Base-by-base conservation (phyloP, 2,329 filamentous ascomycete genomes). In the Apiospora hydei region DNA sequence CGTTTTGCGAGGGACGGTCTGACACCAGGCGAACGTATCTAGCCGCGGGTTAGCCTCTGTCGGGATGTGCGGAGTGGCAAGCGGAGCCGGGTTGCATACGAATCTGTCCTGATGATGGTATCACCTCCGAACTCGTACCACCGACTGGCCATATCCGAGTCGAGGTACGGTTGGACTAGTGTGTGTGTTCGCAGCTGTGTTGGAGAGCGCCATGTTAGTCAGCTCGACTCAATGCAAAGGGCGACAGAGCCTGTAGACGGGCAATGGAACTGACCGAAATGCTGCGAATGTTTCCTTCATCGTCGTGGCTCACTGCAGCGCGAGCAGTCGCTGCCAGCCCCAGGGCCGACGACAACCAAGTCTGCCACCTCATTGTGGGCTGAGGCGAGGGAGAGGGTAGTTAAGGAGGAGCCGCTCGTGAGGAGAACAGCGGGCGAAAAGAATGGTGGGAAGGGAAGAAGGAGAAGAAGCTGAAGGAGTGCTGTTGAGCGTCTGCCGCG, bases 81-180 rank as follows among this genome's bases (percentile, higher is more conserved):
- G 43, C 51, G 26, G 51, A 57, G 26, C 41, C 70, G 69, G 41
- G 73, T 71, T 74, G 83, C 88, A 75, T 90, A 92, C 90, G 88
- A 88, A 81, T 92, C 90, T 75, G 90, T 91, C 77, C 90, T 87
- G 78, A 98, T 89, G 78, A 99, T 92, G 53, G 96, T 94, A 85
- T 98, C 95, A 81, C 96, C 96, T 81, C 96, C 96, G 89, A 97
- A 99, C 85, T 99, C 96, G 85, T 96, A 99, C 96, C 96, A 99
- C 81, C 96, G 92, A 85, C 94, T 98, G 85, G 97, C 93, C 92
- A 98, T 95, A 83, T 98, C 96, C 73, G 95, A 96, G 85, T 99
- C 96, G 78, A 99, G 91, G 84, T 98, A 99, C 74, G 96, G 96
- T 93, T 98, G 89, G 81, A 89, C 86, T 74, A 98, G 88, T 79